Conservation (phyloP, 1,139 yeast species). For the Yamadazyma friedrichii region DNA sequence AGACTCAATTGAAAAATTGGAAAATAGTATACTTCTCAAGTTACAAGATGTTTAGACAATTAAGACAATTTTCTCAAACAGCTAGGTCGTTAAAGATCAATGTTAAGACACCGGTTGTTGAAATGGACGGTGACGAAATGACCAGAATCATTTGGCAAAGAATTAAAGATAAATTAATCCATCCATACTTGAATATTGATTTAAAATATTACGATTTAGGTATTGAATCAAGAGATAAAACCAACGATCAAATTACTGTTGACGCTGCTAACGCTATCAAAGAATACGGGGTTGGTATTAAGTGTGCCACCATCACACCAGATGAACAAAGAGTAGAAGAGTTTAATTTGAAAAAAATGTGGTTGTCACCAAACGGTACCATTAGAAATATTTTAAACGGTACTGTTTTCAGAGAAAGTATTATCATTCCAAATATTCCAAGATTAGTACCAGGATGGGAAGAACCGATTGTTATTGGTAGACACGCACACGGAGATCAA, state of each 20-base stretch:
- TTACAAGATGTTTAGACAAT: conserved; percentile 8
- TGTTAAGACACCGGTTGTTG: conserved; percentile 73
- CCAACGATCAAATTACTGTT: conserved; percentile 68
- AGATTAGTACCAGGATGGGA: conserved; percentile 78
- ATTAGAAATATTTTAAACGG: conserved; percentile 80
- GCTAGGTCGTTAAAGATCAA: conserved; percentile 44
- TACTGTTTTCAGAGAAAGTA: conserved; percentile 82
- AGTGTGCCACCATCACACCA: conserved; percentile 86
- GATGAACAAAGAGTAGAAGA: conserved; percentile 81
- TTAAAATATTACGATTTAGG: conserved; percentile 76
- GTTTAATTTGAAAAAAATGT: conserved; percentile 73
- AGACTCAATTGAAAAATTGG: conserved; percentile 1
- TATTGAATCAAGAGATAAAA: conserved; percentile 66
- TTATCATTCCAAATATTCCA: conserved; percentile 74
- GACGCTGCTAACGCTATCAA: conserved; percentile 78
- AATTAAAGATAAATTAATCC: conserved; percentile 66
- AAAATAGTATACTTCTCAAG: not conserved
- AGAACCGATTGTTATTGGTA: conserved; percentile 78
- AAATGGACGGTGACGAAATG: conserved; percentile 85
- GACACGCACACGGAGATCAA: conserved; percentile 87
- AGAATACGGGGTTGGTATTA: conserved; percentile 76
- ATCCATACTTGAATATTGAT: conserved; percentile 71
- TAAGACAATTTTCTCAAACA: conserved; percentile 8
- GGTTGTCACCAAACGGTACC: conserved; percentile 86
- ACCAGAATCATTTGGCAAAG: conserved; percentile 81